These are phyloP conservation scores for Priceomyces haplophilus DNA, from an alignment of 805 yeast species.

Conservation along the genomic window DNA sequence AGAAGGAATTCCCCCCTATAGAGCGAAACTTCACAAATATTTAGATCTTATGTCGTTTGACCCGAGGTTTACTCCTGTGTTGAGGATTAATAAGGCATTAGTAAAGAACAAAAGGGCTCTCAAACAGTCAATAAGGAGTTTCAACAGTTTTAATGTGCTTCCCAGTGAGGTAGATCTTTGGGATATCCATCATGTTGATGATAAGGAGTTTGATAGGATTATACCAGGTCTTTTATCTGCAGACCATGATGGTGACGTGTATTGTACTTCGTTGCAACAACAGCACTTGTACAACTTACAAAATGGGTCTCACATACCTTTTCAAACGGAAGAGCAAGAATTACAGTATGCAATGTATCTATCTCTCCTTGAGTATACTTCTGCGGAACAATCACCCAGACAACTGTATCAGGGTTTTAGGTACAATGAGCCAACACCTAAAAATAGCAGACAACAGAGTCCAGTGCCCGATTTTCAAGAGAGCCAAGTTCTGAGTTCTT, in stretches of 20 bases:
- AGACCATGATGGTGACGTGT: not conserved
- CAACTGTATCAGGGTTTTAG: slow-evolving; percentile 4
- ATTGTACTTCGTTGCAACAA: not conserved
- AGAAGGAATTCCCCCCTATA: slow-evolving; percentile 24
- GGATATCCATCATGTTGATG: slow-evolving; percentile 28
- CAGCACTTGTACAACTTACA: not conserved
- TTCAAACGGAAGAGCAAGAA: slow-evolving; percentile 6
- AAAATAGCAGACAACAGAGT: not conserved
- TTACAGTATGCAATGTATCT: slow-evolving; percentile 7
- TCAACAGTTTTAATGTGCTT: slow-evolving; percentile 19
- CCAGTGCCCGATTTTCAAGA: not conserved
- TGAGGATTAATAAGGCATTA: slow-evolving; percentile 20
- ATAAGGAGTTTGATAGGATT: slow-evolving; percentile 19
- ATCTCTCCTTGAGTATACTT: slow-evolving; percentile 5
- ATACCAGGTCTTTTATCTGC: slow-evolving; percentile 17
- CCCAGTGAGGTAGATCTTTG: slow-evolving; percentile 24
- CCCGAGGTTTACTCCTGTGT: slow-evolving; percentile 23
- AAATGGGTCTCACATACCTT: not conserved
- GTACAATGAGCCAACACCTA: slow-evolving; percentile 1
- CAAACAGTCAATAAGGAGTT: slow-evolving; percentile 13
- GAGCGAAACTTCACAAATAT: slow-evolving; percentile 21
- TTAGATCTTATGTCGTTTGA: slow-evolving; percentile 27
- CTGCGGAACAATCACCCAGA: not conserved
- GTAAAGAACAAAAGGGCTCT: slow-evolving; percentile 13
- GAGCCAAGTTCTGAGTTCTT: not conserved